A percentile compares a stretch with the other conserved stretches of the same genome.
Conservation (phyloP, 2,329 filamentous ascomycete genomes). For the Cytospora paraplurivora region DNA sequence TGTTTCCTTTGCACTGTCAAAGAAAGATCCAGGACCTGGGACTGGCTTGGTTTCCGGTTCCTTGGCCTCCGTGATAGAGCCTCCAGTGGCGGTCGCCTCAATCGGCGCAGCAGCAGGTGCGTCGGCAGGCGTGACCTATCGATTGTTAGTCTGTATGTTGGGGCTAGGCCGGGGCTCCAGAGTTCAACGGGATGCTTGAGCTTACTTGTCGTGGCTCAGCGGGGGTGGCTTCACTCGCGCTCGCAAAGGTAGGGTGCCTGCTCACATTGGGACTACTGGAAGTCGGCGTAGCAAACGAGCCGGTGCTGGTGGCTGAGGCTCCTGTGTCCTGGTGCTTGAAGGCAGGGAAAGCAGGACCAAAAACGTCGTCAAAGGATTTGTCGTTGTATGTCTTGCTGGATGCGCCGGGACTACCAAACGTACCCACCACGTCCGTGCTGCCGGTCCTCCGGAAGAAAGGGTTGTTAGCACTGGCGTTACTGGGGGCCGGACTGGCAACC, state of each 20-base stretch:
- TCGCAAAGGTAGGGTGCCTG: constrained; percentile 61
- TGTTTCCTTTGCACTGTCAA: constrained; percentile 20
- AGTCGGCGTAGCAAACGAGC: constrained; percentile 53
- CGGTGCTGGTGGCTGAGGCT: constrained; percentile 54
- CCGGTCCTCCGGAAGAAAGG: constrained; percentile 83
- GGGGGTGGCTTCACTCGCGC: constrained; percentile 56
- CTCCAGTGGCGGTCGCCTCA: constrained; percentile 37
- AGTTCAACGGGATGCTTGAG: constrained; percentile 69
- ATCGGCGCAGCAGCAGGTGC: constrained; percentile 37
- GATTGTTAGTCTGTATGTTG: constrained; percentile 32
- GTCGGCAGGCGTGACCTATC: constrained; percentile 31
- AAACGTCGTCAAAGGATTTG: constrained; percentile 82
- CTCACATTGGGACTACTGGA: constrained; percentile 64
- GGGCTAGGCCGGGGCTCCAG: constrained; percentile 67
- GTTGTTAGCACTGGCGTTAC: constrained; percentile 78
- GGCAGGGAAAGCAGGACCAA: constrained; percentile 67
- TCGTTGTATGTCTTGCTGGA: constrained; percentile 52
- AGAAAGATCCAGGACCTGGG: constrained; percentile 23
- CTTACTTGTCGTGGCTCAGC: constrained; percentile 76
- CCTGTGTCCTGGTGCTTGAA: constrained; percentile 65
- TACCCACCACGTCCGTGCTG: constrained; percentile 61
- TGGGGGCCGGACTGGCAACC: constrained; percentile 70
- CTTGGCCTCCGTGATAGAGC: constrained; percentile 26
- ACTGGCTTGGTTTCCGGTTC: constrained; percentile 20
- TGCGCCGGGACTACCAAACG: constrained; percentile 52